phyloP scores from a whole-genome alignment of 75 land plant species.

The Ceratopteris richardii region DNA sequence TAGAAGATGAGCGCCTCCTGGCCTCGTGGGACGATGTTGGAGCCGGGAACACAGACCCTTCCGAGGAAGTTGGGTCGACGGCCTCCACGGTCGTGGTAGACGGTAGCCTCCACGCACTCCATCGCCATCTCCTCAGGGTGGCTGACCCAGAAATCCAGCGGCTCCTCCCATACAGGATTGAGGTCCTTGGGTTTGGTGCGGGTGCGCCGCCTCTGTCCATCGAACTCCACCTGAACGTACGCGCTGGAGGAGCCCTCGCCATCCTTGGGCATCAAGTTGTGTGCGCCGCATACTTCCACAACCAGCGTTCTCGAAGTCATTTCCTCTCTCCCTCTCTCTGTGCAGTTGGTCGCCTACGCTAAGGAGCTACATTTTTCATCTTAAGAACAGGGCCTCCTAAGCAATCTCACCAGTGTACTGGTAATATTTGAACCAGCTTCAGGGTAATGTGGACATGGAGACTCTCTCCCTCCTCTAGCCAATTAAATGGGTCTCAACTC shows the following conservation, averaged over 20 bases:
- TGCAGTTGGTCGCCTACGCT: no score
- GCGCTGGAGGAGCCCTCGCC: conserved; percentile 73
- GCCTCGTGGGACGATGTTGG: conserved; percentile 4
- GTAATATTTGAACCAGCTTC: no score
- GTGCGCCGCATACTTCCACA: conserved; percentile 44
- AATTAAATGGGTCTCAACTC: no score
- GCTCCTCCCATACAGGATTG: conserved; percentile 79
- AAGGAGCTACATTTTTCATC: no score
- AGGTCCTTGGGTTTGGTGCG: conserved; percentile 40
- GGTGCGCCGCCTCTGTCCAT: conserved; percentile 50
- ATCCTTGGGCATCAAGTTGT: conserved; percentile 70
- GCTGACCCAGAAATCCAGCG: conserved; percentile 38
- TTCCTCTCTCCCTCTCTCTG: no score
- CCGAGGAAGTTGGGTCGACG: conserved; percentile 4
- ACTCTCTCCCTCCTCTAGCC: no score
- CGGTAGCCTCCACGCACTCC: conserved; percentile 35
- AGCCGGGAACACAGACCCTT: conserved; percentile 4
- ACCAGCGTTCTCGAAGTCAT: conserved; percentile 10
- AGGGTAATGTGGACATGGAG: no score
- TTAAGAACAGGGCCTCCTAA: no score
- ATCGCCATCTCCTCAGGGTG: conserved; percentile 30
- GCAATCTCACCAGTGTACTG: no score
- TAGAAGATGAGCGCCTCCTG: neutral
- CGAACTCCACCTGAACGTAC: conserved; percentile 70
- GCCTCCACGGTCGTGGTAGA: conserved; percentile 8